Percentiles rank a stretch among this genome's conserved stretches.
Conservation (phyloP, 1,139 yeast genomes). For the Saccharomyces hybrid region DNA sequence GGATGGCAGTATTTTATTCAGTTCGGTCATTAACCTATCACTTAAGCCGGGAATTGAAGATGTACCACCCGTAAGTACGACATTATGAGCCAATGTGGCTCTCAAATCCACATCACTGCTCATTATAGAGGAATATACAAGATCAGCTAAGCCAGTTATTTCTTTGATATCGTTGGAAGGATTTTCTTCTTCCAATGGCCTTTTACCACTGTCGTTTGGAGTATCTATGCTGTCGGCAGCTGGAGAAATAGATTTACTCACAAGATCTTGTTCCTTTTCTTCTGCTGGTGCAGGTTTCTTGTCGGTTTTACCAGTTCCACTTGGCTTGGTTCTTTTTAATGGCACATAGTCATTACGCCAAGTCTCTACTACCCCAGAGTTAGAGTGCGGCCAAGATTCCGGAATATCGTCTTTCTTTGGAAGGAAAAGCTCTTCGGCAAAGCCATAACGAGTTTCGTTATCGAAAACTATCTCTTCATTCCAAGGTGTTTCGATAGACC, state of each 20-base stretch:
- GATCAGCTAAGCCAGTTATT: slow-evolving; percentile 52
- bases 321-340: slow-evolving; percentile 44
- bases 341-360: slow-evolving; percentile 60
- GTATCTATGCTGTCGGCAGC: slow-evolving; percentile 15
- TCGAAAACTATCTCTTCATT: slow-evolving; percentile 47
- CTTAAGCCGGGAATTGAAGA: slow-evolving; percentile 83
- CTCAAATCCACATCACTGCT: slow-evolving; percentile 81
- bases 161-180: slow-evolving; percentile 13
- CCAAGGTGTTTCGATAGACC: slow-evolving; percentile 78
- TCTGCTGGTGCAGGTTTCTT: slow-evolving; percentile 28
- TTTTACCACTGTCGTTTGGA: slow-evolving; percentile 29
- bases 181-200: slow-evolving; percentile 16
- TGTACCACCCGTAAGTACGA: slow-evolving; percentile 85
- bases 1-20: slow-evolving; percentile 75
- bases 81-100: slow-evolving; percentile 84
- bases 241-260: slow-evolving; percentile 5
- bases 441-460: slow-evolving; percentile 50
- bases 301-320: slow-evolving; percentile 15
- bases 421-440: slow-evolving; percentile 70
- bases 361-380: slow-evolving; percentile 28
- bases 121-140: slow-evolving; percentile 63
- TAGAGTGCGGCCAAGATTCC: slow-evolving; percentile 31
- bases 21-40: slow-evolving; percentile 70
- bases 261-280: slow-evolving; percentile 19
- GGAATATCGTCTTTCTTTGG: slow-evolving; percentile 40